Base-by-base conservation (phyloP, 495 filamentous ascomycete genomes). In the Talaromyces thailandensis region DNA sequence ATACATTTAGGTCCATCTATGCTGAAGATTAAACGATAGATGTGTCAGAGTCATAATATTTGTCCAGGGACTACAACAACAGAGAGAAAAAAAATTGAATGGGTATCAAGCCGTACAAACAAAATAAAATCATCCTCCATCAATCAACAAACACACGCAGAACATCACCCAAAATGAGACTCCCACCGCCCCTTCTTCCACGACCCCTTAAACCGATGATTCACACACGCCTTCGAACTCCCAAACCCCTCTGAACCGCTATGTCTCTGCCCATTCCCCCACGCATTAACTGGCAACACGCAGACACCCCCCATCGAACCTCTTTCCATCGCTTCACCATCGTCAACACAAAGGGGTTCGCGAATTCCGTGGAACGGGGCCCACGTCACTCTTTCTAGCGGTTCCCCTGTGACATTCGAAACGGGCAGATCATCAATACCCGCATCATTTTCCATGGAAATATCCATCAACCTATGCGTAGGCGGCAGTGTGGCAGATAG, bases 211-310 rank as follows among this genome's bases (percentile, higher is more conserved):
- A 75, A 75, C 5, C 72, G 69, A 70, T 76, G 77, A 63, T 79
- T 77, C 0, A 79, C 60, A 63, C 77, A 80, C 2, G 76, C 76
- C 25, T 73, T 66, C 4, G 40, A 18, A 48, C 69, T 74, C 0
- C 52, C 23, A 61, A 76, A 75, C 1, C 57, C 50, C 62, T 75
- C 74, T 0, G 76, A 63, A 0, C 70, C 69, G 61, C 74, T 77
- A 56, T 80, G 75, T 52, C 74, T 64, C 62, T 78, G 76, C 21
- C 77, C 76, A 67, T 75, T 78, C 0, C 70, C 76, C 76, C 77
- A 80, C 1, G 70, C 73, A 67, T 73, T 77, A 11, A 78, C 57
- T 11, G 77, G 76, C 5, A 80, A 61, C 2, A 78, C 74, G 26
- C 73, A 74, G 0, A 80, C 16, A 2, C 75, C 76, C 11, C 75